Evolutionary conservation across 352 stramenopile species (phyloP).

Genomic region (Plasmopara muralis): DNA sequence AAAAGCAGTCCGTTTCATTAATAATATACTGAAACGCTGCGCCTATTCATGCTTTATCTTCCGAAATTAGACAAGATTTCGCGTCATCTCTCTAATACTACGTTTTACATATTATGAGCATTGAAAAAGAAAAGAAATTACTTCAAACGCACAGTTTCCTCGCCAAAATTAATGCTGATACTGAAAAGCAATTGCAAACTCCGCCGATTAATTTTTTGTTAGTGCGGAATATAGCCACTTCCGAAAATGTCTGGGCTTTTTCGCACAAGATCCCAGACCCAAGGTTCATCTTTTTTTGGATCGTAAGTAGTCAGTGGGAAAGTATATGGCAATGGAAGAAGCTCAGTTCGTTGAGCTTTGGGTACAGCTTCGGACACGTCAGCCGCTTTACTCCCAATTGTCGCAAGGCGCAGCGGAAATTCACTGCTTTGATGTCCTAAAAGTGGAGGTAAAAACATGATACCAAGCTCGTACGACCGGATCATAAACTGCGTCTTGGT

Average conservation of each 20-base stretch:
- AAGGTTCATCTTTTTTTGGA: slow-evolving; percentile 63
- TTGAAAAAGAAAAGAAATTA: no score
- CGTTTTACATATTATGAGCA: no score
- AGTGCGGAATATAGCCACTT: slow-evolving; percentile 55
- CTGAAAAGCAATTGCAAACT: background rate
- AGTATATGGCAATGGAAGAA: slow-evolving; percentile 53
- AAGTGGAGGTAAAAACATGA: slow-evolving; percentile 57
- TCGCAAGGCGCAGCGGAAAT: slow-evolving; percentile 18
- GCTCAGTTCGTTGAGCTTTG: slow-evolving; percentile 7
- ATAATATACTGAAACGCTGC: no score
- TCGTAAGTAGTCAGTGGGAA: slow-evolving; percentile 71
- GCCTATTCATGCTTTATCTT: no score
- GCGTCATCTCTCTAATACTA: no score
- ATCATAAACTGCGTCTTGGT: slow-evolving; percentile 76
- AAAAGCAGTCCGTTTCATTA: no score
- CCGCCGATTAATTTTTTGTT: slow-evolving; percentile 2
- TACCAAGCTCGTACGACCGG: slow-evolving; percentile 72
- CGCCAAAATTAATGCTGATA: background rate
- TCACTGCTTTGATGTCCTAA: slow-evolving; percentile 7
- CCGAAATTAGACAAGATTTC: no score
- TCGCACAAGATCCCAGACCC: slow-evolving; percentile 72
- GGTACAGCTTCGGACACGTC: slow-evolving; percentile 5
- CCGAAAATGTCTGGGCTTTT: slow-evolving; percentile 66
- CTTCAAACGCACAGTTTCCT: background rate
- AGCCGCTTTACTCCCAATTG: slow-evolving; percentile 31